Evolutionary conservation across 768 basidiomycete species (phyloP), one percentile per base, ranked within the genome.

Genomic region (Neoboletus subvelutipes): DNA sequence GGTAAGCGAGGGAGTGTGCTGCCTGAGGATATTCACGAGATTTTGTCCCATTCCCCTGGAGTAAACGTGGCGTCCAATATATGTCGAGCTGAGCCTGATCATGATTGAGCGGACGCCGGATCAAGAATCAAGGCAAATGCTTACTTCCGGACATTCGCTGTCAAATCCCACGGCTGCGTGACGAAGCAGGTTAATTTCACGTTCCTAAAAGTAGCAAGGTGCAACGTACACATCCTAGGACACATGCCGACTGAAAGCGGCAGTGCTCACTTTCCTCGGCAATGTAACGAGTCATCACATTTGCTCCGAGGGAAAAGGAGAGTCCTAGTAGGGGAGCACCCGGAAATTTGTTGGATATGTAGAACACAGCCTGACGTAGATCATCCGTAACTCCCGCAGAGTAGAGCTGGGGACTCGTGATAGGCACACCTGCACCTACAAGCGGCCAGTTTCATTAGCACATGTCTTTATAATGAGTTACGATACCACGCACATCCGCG

Each of bases 261-360:
- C 83, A 82, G 22, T 75, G 65, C 37, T 77, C 76, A 15, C 89
- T 86, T 68, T 96, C 90, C 73, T 96, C 88, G 5, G 89, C 93
- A 50, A 95, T 75, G 71, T 97, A 97, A 59, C 92, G 82, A 34
- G 93, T 89, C 63, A 98, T 74, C 36, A 98, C 89, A 69, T 92
- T 93, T 42, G 94, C 90, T 42, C 96, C 97, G 37, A 99, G 82
- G 5, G 94, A 97, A 77, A 96, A 98, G 8, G 95, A 93, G 11
- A 97, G 73, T 15, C 91, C 96, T 18, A 96, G 73, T 37, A 98
- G 75, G 4, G 88, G 90, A 0, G 96, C 92, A 11, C 79, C 74
- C 2, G 96, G 95, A 64, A 87, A 95, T 58, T 71, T 68, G 47
- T 82, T 71, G 2, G 85, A 78, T 52, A 98, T 83, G 73, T 90